Evolutionary conservation across 192 early-diverging fungal species (phyloP), one percentile per base, ranked within the genome.

Genomic region (Coemansia sp.): DNA sequence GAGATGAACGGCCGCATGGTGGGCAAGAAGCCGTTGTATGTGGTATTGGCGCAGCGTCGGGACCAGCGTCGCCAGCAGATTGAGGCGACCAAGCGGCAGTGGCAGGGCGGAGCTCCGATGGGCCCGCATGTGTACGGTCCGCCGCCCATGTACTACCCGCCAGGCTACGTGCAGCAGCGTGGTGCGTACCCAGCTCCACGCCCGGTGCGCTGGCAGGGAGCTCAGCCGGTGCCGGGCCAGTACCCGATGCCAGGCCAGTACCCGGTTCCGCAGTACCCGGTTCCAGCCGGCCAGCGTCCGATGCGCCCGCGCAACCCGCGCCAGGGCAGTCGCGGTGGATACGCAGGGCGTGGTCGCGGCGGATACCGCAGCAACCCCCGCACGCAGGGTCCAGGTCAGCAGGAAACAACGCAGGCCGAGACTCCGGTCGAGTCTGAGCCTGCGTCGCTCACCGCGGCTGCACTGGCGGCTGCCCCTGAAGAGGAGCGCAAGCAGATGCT

Each of bases 1-100:
- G 97, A 98, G 84, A 98, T 98, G 96, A 98, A 98, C 84, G 92
- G 93, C 62, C 90, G 93, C 66, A 93, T 98, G 86, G 79, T 95
- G 58, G 89, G 89, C 63, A 79, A 74, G 82, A 99, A 99, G 86
- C 97, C 97, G 52, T 90, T 99, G 68, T 99, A 98, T 74, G 97
- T 99, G 49, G 96, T 93, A 53, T 85, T 97, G 37, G 95, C 94
- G 66, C 97, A 99, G 84, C 92, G 96, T 81, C 94, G 97, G 84
- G 97, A 99, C 64, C 88, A 90, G 71, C 89, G 97, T 63, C 88
- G 92, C 73, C 90, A 91, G 58, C 95, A 99, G 83, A 89, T 98
- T 64, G 94, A 95, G 79, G 93, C 94, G 17, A 92, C 95, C 80
- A 91, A 95, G 77, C 88, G 90, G 65, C 95, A 97, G 81, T 86